phyloP scores from a whole-genome alignment of 1,284 basidiomycete genomes.

The Irpex sp. region DNA sequence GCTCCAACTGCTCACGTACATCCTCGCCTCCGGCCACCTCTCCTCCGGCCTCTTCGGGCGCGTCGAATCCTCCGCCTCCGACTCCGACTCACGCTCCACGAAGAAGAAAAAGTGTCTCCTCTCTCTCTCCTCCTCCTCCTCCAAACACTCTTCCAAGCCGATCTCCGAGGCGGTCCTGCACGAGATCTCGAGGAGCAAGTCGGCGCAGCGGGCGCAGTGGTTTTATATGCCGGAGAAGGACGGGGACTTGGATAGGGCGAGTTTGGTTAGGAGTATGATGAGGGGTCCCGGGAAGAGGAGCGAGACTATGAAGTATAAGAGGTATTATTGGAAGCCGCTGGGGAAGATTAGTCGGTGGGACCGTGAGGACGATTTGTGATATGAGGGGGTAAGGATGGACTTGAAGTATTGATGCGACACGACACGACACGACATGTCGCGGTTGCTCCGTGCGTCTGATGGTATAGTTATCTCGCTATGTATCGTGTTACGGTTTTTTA shows the following conservation, averaged over 20 bases:
- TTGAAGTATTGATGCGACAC: no score
- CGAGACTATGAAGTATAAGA: constrained; percentile 77
- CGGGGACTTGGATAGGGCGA: constrained; percentile 63
- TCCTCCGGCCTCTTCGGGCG: constrained; percentile 65
- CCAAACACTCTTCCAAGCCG: neutral
- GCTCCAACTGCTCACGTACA: constrained; percentile 42
- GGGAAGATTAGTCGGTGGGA: constrained; percentile 32
- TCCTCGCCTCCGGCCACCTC: constrained; percentile 46
- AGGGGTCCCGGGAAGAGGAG: constrained; percentile 66
- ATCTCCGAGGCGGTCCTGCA: neutral
- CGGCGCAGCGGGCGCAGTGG: constrained; percentile 62
- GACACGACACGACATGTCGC: no score
- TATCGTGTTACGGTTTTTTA: no score
- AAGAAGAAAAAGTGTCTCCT: neutral
- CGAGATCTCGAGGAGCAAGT: constrained; percentile 12
- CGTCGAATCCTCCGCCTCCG: constrained; percentile 51
- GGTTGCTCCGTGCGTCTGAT: no score
- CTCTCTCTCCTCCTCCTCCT: neutral
- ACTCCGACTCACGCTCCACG: constrained; percentile 6
- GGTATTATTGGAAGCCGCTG: constrained; percentile 71
- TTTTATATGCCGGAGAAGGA: constrained; percentile 74
- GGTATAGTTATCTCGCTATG: no score
- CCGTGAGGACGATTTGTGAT: constrained; percentile 27
- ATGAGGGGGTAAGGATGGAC: no score
- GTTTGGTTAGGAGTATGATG: constrained; percentile 65